These are phyloP conservation scores for Claviceps capensis DNA, from an alignment of 2,329 filamentous ascomycete genomes.

Conservation along the genomic window DNA sequence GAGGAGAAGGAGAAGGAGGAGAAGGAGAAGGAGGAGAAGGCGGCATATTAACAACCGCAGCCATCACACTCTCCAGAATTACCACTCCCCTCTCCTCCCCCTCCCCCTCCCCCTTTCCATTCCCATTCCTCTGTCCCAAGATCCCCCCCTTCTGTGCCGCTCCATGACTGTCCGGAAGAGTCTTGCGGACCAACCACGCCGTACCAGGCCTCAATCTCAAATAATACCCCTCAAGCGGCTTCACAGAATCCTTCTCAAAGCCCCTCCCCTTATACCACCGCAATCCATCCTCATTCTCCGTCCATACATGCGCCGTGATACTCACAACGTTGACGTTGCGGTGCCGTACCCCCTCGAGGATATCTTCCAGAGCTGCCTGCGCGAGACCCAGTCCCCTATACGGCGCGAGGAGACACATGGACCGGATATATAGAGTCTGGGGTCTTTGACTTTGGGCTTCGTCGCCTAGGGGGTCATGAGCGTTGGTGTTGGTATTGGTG, in stretches of 20 bases:
- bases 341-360: conserved; percentile 25
- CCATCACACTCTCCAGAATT: conserved; percentile 15
- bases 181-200: conserved; percentile 44
- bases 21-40: neutral
- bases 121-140: neutral
- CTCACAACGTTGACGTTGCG: conserved; percentile 25
- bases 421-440: conserved; percentile 50
- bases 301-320: conserved; percentile 56
- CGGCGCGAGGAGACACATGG: conserved; percentile 47
- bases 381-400: conserved; percentile 48
- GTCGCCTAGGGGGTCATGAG: conserved; percentile 4
- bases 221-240: conserved; percentile 44
- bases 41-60: conserved; percentile 19
- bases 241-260: conserved; percentile 33
- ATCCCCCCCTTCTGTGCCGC: neutral
- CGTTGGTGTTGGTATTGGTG: conserved; percentile 2
- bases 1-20: too few relatives aligned
- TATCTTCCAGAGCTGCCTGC: conserved; percentile 39
- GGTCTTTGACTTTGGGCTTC: conserved; percentile 13
- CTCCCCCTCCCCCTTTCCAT: too few relatives aligned
- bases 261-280: conserved; percentile 47
- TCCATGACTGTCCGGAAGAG: conserved; percentile 5
- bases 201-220: conserved; percentile 45
- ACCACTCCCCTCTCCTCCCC: conserved; percentile 2
- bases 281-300: conserved; percentile 48